Evolutionary conservation across 306 rosid species (phyloP), one percentile per base, ranked within the genome.

Genomic region (Trifolium pratense): DNA sequence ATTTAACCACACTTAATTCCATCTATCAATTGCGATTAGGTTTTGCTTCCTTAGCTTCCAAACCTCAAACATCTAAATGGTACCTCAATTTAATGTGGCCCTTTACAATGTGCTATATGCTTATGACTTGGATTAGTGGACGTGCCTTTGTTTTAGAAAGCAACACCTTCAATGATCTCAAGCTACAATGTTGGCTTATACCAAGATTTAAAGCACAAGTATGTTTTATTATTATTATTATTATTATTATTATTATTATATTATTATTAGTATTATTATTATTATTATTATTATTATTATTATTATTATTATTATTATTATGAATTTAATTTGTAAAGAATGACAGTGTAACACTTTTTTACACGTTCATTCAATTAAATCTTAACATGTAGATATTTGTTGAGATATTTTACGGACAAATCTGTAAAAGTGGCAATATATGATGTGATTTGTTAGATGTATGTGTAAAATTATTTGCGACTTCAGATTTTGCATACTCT

Each of bases 191-290:
- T 9, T 91, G 94, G 94, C 70, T 77, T 4, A 52, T 91, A 7
- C 97, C 94, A 17, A 83, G 81, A 80, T 91, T 85, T 78, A 84
- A 57, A 37, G 34, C 74, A 3, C 94, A 91, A 46, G 97, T 91
- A 76, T 75, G 86, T 36, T 32, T 67, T 21, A 1, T 21, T 21
- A 21, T 21, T 1, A 21, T 21, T 21, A 21, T 21, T 21, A 21
- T 21, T 25, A 25, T 26, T 26, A 26, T 26, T 26, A 26, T 26
- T 26, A 26, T 26, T 21, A 21, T 21, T 25, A 25, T 21, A 1
- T 21, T 21, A 21, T 21, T 1, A 21, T 21, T 21, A 21, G 1
- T 21, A 21, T 21, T 25, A 25, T n/a, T n/a, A n/a, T n/a, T n/a
- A n/a, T n/a, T n/a, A n/a, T n/a, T n/a, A n/a, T n/a, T n/a, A n/a